Percentiles rank a stretch among this genome's conserved stretches.
These are phyloP conservation scores for Fomitopsis schrenkii DNA, from an alignment of 1,284 basidiomycete genomes.

Conservation along the genomic window DNA sequence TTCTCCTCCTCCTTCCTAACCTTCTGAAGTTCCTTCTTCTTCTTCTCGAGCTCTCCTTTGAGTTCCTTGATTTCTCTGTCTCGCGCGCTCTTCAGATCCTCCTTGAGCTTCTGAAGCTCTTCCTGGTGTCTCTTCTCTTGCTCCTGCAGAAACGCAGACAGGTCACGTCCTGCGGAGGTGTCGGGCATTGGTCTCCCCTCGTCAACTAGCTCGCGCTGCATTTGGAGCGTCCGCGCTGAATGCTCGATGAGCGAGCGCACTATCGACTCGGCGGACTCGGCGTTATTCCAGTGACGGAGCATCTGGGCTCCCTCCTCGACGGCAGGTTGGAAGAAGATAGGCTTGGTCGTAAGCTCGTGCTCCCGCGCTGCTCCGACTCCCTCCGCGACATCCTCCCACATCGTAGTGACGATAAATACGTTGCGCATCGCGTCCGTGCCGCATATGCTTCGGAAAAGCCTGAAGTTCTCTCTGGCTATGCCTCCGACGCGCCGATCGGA, in stretches of 20 bases:
- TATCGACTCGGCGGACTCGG: slow-evolving; percentile 8
- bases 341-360: slow-evolving; percentile 4
- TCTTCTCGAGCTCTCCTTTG: not conserved
- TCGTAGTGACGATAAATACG: slow-evolving; percentile 22
- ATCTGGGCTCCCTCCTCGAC: slow-evolving; percentile 18
- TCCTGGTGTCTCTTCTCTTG: slow-evolving; percentile 8
- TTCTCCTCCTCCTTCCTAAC: not conserved
- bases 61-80: not conserved
- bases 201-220: slow-evolving; percentile 16
- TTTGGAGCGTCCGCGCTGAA: slow-evolving; percentile 5
- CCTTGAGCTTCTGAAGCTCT: slow-evolving; percentile 5
- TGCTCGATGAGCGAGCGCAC: slow-evolving; percentile 8
- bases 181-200: slow-evolving; percentile 5
- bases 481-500: slow-evolving; percentile 49
- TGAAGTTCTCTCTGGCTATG: slow-evolving; percentile 45
- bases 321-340: slow-evolving; percentile 20
- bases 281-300: slow-evolving; percentile 14
- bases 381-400: slow-evolving; percentile 23
- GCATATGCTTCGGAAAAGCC: slow-evolving; percentile 47
- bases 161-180: slow-evolving; percentile 9
- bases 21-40: not conserved
- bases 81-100: not conserved
- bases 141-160: slow-evolving; percentile 7
- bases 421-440: slow-evolving; percentile 39
- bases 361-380: slow-evolving; percentile 2